These are phyloP conservation scores for Melanomma pulvis-pyrius DNA, from an alignment of 495 filamentous ascomycete genomes.

Conservation along the genomic window DNA sequence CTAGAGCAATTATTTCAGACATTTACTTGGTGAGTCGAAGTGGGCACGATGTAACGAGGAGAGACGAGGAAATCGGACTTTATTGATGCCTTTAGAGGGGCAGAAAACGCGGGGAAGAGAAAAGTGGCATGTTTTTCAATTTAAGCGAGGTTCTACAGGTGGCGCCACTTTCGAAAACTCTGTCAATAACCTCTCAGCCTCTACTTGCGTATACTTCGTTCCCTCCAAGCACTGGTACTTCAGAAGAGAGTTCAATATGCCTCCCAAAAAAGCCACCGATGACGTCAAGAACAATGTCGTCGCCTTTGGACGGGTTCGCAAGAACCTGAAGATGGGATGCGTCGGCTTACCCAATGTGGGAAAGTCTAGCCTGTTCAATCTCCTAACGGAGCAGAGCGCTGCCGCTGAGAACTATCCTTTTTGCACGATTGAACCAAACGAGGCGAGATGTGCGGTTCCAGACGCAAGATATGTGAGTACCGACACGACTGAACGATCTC, in stretches of 20 bases:
- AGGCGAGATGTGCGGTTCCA: conserved; percentile 41
- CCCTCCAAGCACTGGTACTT: too few relatives aligned
- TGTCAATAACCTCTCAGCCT: too few relatives aligned
- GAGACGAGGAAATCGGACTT: too few relatives aligned
- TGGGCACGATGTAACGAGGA: too few relatives aligned
- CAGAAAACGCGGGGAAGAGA: too few relatives aligned
- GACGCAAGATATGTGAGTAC: conserved; percentile 37
- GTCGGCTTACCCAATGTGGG: conserved; percentile 45
- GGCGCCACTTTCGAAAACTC: too few relatives aligned
- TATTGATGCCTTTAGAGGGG: too few relatives aligned
- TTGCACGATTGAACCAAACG: conserved; percentile 44
- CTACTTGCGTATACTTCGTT: too few relatives aligned
- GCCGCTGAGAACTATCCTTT: conserved; percentile 42
- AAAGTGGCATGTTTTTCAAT: too few relatives aligned
- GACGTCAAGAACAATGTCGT: conserved; percentile 37
- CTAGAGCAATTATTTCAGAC: too few relatives aligned
- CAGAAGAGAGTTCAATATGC: conserved; percentile 29
- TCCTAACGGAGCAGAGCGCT: conserved; percentile 39
- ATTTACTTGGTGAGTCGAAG: too few relatives aligned
- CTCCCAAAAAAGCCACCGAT: conserved; percentile 37
- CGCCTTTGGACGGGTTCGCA: conserved; percentile 38
- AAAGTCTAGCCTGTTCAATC: conserved; percentile 45
- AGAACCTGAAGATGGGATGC: conserved; percentile 43
- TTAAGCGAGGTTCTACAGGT: too few relatives aligned
- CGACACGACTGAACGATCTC: neutral